Conservation (phyloP, 1,284 basidiomycete genomes). For the Spongispora temasekensis region DNA sequence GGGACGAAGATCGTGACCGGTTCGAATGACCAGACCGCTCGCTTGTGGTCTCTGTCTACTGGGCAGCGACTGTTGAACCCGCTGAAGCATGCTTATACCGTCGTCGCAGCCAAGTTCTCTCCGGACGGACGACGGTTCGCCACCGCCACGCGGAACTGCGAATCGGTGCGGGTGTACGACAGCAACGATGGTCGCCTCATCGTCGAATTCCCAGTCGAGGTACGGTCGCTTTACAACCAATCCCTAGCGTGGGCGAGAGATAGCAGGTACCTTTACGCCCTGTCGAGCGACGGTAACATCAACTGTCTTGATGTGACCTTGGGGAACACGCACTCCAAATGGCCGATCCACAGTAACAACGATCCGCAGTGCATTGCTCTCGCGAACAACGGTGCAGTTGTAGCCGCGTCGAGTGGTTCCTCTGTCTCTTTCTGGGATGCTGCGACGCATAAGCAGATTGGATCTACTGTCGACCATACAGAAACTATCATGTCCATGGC, state of each 20-base stretch:
- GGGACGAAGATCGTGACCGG: background rate
- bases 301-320: background rate
- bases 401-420: background rate
- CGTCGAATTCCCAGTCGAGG: background rate
- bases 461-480: background rate
- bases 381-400: background rate
- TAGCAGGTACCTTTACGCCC: background rate
- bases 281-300: background rate
- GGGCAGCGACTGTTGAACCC: background rate
- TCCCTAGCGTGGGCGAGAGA: background rate
- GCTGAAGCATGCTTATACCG: background rate
- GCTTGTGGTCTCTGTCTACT: background rate
- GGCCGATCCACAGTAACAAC: background rate
- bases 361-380: background rate
- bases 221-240: background rate
- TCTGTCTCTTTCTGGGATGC: constrained; percentile 1
- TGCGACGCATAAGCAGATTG: background rate
- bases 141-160: background rate
- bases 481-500: background rate
- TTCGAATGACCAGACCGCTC: background rate
- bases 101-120: background rate
- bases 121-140: background rate
- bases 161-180: background rate
- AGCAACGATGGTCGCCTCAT: background rate
- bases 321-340: background rate